Conservation (phyloP, 139 green algal genomes). For the Coccomyxa sp. region DNA sequence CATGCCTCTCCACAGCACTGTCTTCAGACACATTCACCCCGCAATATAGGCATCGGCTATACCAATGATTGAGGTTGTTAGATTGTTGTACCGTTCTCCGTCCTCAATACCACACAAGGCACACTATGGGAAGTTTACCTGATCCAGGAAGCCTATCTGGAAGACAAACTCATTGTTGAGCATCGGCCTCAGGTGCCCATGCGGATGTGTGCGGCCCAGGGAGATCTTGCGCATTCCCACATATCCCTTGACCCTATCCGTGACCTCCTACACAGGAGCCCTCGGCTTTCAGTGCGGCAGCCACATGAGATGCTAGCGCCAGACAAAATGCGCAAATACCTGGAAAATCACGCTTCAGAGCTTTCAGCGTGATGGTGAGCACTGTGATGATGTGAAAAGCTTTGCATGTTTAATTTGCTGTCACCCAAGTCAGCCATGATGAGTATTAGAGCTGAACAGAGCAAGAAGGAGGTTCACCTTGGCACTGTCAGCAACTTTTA, state of each 20-base stretch:
- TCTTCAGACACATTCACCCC: background rate
- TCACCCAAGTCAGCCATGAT: background rate
- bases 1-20: background rate
- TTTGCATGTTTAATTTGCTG: no score
- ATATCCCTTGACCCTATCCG: constrained; percentile 1
- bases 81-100: background rate
- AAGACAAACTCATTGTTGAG: constrained; percentile 23
- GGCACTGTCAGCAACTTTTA: background rate
- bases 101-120: no score
- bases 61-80: background rate
- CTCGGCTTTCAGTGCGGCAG: background rate
- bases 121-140: constrained; percentile 9
- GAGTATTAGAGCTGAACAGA: background rate
- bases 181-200: background rate
- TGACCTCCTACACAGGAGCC: background rate
- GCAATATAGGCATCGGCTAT: background rate
- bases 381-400: no score
- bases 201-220: background rate
- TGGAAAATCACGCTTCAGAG: no score
- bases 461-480: background rate
- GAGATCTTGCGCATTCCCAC: constrained; percentile 25
- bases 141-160: constrained; percentile 23
- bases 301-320: background rate
- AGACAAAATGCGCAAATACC: no score
- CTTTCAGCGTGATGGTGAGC: no score